A percentile compares a stretch with the other conserved stretches of the same genome.
phyloP scores from a whole-genome alignment of 2,329 filamentous ascomycete species.

The Ascochyta viciae-villosae region DNA sequence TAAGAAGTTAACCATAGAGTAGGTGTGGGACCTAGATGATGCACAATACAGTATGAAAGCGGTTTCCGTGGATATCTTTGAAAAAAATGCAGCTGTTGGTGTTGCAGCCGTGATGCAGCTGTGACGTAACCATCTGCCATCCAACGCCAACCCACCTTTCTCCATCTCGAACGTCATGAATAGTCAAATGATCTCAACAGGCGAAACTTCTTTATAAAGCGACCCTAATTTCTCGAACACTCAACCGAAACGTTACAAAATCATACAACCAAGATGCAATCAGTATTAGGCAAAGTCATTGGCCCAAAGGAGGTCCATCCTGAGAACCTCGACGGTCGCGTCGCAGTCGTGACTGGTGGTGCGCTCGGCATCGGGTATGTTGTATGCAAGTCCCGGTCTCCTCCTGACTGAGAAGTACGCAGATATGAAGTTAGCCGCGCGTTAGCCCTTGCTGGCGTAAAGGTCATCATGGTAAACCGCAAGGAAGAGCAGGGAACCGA shows the following conservation, averaged over 20 bases:
- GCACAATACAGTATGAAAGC: too few relatives aligned
- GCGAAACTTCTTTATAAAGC: background rate
- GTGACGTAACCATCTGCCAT: background rate
- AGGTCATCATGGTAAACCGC: constrained; percentile 40
- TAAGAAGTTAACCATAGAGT: too few relatives aligned
- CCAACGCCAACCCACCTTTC: background rate
- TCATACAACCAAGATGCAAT: constrained; percentile 46
- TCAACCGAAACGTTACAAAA: background rate
- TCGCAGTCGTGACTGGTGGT: constrained; percentile 51
- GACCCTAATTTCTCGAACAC: too few relatives aligned
- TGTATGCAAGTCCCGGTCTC: background rate
- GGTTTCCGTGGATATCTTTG: too few relatives aligned
- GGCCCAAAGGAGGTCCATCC: constrained; percentile 47
- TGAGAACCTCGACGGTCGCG: constrained; percentile 43
- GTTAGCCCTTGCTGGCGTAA: constrained; percentile 22
- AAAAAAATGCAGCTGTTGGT: too few relatives aligned
- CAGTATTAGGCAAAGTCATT: constrained; percentile 47
- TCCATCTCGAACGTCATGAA: background rate
- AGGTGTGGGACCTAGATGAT: too few relatives aligned
- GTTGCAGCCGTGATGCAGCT: background rate
- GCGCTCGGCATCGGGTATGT: constrained; percentile 50
- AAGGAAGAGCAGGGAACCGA: constrained; percentile 51
- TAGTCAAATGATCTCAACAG: background rate
- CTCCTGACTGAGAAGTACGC: background rate
- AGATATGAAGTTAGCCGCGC: constrained; percentile 26